Conservation (phyloP, 192 early-diverging fungal genomes). For the Umbelopsis sp. region DNA sequence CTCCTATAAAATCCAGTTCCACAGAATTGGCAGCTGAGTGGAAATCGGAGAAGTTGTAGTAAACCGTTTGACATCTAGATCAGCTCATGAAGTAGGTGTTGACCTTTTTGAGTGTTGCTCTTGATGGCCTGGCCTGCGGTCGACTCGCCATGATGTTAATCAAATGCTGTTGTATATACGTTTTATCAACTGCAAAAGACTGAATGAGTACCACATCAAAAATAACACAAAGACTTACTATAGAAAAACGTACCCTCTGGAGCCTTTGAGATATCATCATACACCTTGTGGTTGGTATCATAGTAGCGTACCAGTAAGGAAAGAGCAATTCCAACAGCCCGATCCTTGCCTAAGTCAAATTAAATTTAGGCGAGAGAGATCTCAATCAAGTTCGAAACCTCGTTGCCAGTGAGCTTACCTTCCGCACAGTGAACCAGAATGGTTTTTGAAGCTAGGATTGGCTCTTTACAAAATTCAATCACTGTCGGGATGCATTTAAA, state of each 20-base stretch:
- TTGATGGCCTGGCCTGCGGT: slow-evolving; percentile 68
- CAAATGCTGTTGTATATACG: slow-evolving; percentile 64
- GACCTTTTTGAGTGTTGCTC: slow-evolving; percentile 78
- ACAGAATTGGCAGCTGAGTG: not conserved
- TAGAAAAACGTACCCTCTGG: slow-evolving; percentile 21
- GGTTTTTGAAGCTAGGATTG: slow-evolving; percentile 39
- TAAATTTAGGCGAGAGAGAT: slow-evolving; percentile 3
- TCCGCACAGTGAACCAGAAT: slow-evolving; percentile 82
- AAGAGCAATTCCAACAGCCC: slow-evolving; percentile 80
- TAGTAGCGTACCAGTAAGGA: slow-evolving; percentile 63
- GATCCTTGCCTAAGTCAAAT: slow-evolving; percentile 61
- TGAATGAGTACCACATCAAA: not conserved
- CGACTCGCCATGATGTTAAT: slow-evolving; percentile 68
- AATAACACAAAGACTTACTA: not conserved
- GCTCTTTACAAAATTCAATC: slow-evolving; percentile 51
- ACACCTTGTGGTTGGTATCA: slow-evolving; percentile 48
- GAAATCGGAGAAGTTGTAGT: not conserved
- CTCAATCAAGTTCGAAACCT: slow-evolving; percentile 20
- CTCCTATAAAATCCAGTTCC: not conserved
- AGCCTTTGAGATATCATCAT: slow-evolving; percentile 20
- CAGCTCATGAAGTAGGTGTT: slow-evolving; percentile 73
- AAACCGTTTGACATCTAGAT: not conserved
- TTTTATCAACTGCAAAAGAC: slow-evolving; percentile 45
- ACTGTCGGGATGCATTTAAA: slow-evolving; percentile 58
- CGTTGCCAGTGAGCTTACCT: slow-evolving; percentile 40